Evolutionary conservation across 2,329 filamentous ascomycete species (phyloP).

Genomic region (Fusarium sp.): DNA sequence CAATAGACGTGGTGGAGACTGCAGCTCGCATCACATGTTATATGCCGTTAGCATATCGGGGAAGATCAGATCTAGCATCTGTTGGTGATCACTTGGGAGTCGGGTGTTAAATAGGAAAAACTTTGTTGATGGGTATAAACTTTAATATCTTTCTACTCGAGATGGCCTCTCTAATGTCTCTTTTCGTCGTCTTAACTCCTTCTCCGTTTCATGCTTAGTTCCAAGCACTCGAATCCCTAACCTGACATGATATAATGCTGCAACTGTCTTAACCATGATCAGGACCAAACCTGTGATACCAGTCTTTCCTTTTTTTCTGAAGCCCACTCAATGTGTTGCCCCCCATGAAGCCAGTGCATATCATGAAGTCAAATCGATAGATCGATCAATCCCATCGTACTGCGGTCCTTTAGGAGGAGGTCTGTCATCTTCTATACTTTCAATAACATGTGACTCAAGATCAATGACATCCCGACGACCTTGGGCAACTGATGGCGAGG

Average conservation of each 20-base stretch:
- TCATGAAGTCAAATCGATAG: slow-evolving; percentile 36
- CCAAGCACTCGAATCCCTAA: slow-evolving; percentile 2
- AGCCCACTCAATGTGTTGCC: not conserved
- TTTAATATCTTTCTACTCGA: slow-evolving; percentile 35
- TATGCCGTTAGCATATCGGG: slow-evolving; percentile 30
- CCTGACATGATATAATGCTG: slow-evolving; percentile 9
- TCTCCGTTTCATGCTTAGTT: slow-evolving; percentile 4
- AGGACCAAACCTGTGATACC: not conserved
- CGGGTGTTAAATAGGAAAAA: slow-evolving; percentile 25
- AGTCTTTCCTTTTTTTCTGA: not conserved
- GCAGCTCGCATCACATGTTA: slow-evolving; percentile 30
- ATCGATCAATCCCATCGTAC: slow-evolving; percentile 54
- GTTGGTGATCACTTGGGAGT: slow-evolving; percentile 27
- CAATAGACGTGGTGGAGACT: slow-evolving; percentile 44
- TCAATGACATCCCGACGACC: slow-evolving; percentile 17
- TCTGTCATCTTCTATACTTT: slow-evolving; percentile 42
- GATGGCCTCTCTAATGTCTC: slow-evolving; percentile 6
- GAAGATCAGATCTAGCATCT: slow-evolving; percentile 10
- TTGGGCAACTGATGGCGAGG: not conserved
- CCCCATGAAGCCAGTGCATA: not conserved
- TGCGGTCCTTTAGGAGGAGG: slow-evolving; percentile 29
- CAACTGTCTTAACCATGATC: not conserved
- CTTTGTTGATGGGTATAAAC: slow-evolving; percentile 34
- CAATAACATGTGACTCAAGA: slow-evolving; percentile 12
- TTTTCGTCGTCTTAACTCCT: slow-evolving; percentile 10